Conservation (phyloP, 75 land plant genomes). For the Pinus tabuliformis region DNA sequence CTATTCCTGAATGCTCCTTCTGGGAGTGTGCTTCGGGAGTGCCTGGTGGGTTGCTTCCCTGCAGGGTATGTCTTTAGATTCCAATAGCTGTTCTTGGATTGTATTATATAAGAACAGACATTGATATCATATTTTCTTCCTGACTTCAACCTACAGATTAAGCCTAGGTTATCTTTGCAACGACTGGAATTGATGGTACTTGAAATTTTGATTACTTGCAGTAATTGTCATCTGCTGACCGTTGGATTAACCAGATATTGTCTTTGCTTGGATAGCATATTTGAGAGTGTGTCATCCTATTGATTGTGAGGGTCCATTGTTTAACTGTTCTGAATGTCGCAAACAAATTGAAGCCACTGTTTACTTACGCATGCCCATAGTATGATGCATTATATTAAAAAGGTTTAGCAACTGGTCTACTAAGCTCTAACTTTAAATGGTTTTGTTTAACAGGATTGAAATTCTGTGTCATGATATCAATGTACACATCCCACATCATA, state of each 20-base stretch:
- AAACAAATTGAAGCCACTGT: neutral
- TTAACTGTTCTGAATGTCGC: neutral
- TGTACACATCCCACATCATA: conserved; percentile 96
- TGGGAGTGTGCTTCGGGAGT: too few relatives aligned
- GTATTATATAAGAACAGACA: too few relatives aligned
- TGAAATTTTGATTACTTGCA: neutral
- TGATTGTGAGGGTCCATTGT: neutral
- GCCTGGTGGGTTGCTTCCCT: too few relatives aligned
- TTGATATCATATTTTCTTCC: neutral
- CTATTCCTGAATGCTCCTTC: too few relatives aligned
- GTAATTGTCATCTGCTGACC: neutral
- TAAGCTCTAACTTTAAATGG: neutral
- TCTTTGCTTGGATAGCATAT: neutral
- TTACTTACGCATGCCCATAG: neutral
- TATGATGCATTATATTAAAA: neutral
- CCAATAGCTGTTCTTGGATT: too few relatives aligned
- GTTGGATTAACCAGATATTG: neutral
- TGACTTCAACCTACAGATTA: neutral
- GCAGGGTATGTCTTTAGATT: too few relatives aligned
- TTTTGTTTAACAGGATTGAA: conserved; percentile 67
- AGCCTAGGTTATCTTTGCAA: neutral
- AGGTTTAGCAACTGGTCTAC: neutral
- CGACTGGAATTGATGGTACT: neutral
- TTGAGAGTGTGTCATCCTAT: neutral
- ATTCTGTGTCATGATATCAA: conserved; percentile 89